Conservation (phyloP, 2,329 filamentous ascomycete species). For the Thielaviopsis euricoi region DNA sequence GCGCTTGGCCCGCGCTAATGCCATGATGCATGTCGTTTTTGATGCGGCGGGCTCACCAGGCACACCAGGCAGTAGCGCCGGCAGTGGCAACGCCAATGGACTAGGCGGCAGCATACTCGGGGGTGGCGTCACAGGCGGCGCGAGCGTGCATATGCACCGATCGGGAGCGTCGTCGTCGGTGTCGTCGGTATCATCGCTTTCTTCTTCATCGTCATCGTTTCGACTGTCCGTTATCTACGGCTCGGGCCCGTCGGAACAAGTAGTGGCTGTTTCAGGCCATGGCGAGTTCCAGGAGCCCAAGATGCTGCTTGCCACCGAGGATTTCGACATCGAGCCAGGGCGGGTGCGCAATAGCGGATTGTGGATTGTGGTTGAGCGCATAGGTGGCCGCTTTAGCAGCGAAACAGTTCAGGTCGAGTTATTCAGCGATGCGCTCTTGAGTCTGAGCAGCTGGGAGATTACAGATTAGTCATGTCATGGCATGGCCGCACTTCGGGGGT, state of each 20-base stretch:
- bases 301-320: constrained; percentile 49
- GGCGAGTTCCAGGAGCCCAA: constrained; percentile 58
- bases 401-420: constrained; percentile 36
- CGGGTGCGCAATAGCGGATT: constrained; percentile 39
- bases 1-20: constrained; percentile 3
- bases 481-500: background rate
- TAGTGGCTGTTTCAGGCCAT: constrained; percentile 50
- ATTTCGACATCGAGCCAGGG: constrained; percentile 59
- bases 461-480: background rate
- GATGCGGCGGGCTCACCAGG: background rate
- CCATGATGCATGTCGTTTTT: background rate
- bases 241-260: constrained; percentile 48
- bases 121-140: too few relatives aligned
- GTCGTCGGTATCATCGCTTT: background rate
- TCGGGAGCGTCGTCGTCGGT: background rate
- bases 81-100: background rate
- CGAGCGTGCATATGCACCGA: background rate
- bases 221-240: constrained; percentile 59
- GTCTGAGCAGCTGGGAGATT: constrained; percentile 27
- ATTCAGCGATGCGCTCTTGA: constrained; percentile 30
- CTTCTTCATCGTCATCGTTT: constrained; percentile 36
- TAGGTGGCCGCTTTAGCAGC: constrained; percentile 35
- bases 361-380: constrained; percentile 70
- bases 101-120: too few relatives aligned
- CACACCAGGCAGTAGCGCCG: background rate